Base-by-base conservation (phyloP, 1,284 basidiomycete genomes). In the Agroathelia rolfsii region DNA sequence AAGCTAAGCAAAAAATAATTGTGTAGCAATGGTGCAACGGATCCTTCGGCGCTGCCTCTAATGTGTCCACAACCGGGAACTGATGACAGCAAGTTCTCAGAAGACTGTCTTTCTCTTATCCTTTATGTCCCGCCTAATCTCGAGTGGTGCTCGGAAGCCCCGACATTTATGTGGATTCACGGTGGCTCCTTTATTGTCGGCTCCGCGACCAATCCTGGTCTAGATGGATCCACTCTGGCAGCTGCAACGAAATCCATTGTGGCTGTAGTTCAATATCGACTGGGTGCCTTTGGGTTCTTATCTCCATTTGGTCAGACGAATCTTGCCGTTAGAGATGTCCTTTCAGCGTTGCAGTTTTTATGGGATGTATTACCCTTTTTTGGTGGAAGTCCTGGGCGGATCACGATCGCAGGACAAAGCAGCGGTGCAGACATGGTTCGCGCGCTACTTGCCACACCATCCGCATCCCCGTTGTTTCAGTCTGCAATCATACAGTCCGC, bases 391-490 rank as follows among this genome's bases (percentile, higher is more conserved):
- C 30, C 62, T 3, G n/a, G n/a, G n/a, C 71, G 69, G 42, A 69
- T 95, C 44, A 90, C 87, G 0, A 44, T 95, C 12, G 86, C 85
- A 13, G 92, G 92, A 4, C 89, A 95, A 54, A 89, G 85, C 48
- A 75, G 76, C 19, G 92, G 92, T 24, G 90, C 82, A 0, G 72
- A 67, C 37, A 69, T 93, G 64, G 71, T 94, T 43, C 70, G 89
- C 36, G 73, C 80, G 1, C 57, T 88, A 18, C 64, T 85, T 26
- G 80, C 76, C 12, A 61, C 61, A 1, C 81, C 84, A 2, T 70
- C 71, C 6, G 82, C 76, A 0, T 60, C 65, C 11, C 64, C 68
- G 2, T 56, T 85, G 26, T 88, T 88, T 61, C 62, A 66, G 35
- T 77, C 69, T 24, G 82, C 77, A 0, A 84, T 88, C 38, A 51